A percentile compares a stretch with the other conserved stretches of the same genome.
Evolutionary conservation across 768 basidiomycete species (phyloP).

Genomic region (Baorangia bicolor): DNA sequence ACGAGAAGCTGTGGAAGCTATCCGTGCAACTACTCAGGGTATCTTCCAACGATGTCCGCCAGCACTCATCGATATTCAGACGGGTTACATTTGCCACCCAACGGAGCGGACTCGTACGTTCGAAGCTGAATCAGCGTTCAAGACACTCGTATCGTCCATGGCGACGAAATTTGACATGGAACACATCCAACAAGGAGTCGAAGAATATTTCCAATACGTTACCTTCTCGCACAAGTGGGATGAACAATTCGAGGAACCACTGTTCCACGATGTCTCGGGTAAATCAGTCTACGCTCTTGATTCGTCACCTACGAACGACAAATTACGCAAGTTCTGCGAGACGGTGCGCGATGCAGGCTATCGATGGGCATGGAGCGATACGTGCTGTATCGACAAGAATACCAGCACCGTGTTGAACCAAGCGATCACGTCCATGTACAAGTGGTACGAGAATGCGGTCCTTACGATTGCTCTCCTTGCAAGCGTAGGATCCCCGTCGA

Average conservation of each 20-base stretch:
- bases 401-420: neutral
- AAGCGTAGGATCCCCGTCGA: no score
- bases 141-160: neutral
- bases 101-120: neutral
- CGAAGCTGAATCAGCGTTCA: neutral
- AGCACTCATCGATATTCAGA: no score
- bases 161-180: neutral
- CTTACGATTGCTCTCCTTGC: neutral
- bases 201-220: neutral
- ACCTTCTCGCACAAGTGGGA: no score
- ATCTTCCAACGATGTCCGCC: no score
- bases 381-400: neutral
- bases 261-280: no score
- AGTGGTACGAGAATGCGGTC: neutral
- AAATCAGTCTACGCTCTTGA: no score
- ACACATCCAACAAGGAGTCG: neutral
- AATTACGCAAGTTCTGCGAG: neutral
- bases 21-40: no score
- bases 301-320: neutral
- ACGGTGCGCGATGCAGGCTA: neutral
- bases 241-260: no score
- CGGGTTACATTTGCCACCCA: no score
- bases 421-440: neutral
- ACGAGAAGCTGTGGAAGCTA: no score
- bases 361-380: neutral